A percentile compares a stretch with the other conserved stretches of the same genome.
phyloP scores from a whole-genome alignment of 106 monocot species.

The Dendrobium huoshanense region DNA sequence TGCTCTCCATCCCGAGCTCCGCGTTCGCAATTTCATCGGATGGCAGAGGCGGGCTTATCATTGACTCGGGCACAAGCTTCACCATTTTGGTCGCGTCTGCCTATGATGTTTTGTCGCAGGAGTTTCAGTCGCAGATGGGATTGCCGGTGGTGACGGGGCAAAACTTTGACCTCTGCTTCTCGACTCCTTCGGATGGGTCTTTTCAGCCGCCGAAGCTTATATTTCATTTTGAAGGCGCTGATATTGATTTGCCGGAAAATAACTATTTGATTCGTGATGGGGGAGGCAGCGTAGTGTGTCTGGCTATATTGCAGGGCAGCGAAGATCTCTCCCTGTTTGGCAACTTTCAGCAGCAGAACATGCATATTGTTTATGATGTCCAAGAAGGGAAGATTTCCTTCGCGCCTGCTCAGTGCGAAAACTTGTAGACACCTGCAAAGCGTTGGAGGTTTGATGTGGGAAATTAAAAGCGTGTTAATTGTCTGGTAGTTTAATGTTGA shows the following conservation, averaged over 20 bases:
- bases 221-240: conserved; percentile 40
- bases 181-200: conserved; percentile 39
- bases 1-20: conserved; percentile 56
- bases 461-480: no score
- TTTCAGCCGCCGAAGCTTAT: conserved; percentile 68
- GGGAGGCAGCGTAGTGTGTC: conserved; percentile 59
- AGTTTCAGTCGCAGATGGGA: conserved; percentile 31
- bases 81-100: conserved; percentile 48
- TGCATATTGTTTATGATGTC: conserved; percentile 55
- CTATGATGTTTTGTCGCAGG: conserved; percentile 44
- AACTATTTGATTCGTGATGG: conserved; percentile 75
- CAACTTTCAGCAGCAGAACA: conserved; percentile 88
- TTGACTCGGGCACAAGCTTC: conserved; percentile 79
- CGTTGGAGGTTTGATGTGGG: no score
- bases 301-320: conserved; percentile 58
- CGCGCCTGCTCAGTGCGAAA: no score
- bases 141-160: conserved; percentile 15
- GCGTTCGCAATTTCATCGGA: conserved; percentile 46
- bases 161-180: conserved; percentile 82
- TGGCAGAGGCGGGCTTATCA: conserved; percentile 68
- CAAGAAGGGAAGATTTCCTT: no score
- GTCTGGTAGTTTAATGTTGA: no score
- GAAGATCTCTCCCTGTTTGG: conserved; percentile 67
- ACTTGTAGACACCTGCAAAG: no score
- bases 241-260: conserved; percentile 59